These are phyloP conservation scores for Sphaerostilbella broomeana DNA, from an alignment of 2,329 filamentous ascomycete species.

Conservation along the genomic window DNA sequence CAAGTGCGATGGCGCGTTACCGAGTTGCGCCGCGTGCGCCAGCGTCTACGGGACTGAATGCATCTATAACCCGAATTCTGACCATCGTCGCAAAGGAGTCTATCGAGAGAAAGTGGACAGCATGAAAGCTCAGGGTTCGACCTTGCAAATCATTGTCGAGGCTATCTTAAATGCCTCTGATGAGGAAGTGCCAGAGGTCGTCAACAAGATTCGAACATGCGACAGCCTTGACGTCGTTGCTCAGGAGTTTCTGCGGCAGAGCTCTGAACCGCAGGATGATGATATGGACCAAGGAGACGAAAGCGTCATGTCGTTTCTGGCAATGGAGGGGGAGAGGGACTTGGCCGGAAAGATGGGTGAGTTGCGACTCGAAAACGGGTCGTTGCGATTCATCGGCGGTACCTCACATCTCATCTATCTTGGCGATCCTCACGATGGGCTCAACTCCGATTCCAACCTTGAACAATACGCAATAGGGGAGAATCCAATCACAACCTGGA, in stretches of 20 bases:
- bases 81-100: conserved; percentile 92
- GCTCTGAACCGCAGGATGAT: conserved; percentile 17
- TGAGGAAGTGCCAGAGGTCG: conserved; percentile 73
- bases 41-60: conserved; percentile 89
- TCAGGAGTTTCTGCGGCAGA: conserved; percentile 44
- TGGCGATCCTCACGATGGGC: conserved; percentile 39
- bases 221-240: conserved; percentile 58
- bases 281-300: conserved; percentile 33
- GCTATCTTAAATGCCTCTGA: conserved; percentile 88
- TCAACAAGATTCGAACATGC: conserved; percentile 82
- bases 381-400: conserved; percentile 84
- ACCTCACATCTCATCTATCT: conserved; percentile 90
- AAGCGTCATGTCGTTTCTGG: conserved; percentile 35
- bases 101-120: conserved; percentile 91
- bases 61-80: conserved; percentile 91
- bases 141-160: conserved; percentile 85
- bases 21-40: conserved; percentile 90
- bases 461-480: conserved; percentile 47
- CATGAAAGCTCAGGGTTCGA: conserved; percentile 79
- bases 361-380: conserved; percentile 77
- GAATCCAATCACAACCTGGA: conserved; percentile 79
- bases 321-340: conserved; percentile 62
- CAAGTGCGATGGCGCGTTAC: conserved; percentile 86
- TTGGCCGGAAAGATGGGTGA: conserved; percentile 91
- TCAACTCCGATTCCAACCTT: conserved; percentile 35